Evolutionary conservation across 164 flowering plant species (phyloP), one percentile per base, ranked within the genome.

Genomic region (Chloranthus sessilifolius): DNA sequence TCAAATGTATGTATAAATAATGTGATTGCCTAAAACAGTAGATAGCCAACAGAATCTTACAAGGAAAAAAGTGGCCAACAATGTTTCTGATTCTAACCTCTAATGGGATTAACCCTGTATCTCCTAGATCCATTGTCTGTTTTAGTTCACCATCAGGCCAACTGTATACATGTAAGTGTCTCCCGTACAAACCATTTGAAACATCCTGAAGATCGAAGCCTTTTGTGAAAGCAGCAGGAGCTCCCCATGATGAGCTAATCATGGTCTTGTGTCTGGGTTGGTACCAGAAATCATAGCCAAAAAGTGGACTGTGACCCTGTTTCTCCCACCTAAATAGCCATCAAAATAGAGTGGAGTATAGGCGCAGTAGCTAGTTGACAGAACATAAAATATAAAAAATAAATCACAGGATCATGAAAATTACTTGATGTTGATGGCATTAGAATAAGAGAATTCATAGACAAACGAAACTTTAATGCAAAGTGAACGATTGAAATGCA

Each of bases 161-260:
- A 69, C 82, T 78, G 61, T 92, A 92, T 7, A 92, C 99, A 67
- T 69, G 47, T 24, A 92, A 63, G 65, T 92, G 95, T 61, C 84
- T 81, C 26, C 99, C 99, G 58, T 92, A 92, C 1, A 80, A 74
- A 53, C 98, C 99, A 63, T 88, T 91, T 7, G 95, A 33, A 30
- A 92, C 95, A 66, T 88, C 77, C 66, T 92, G 83, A 47, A 67
- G 95, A 63, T 86, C 44, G 55, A 92, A 92, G 5, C 99, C 99
- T 71, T 79, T 78, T 22, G 85, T 74, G 63, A 92, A 92, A 47
- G 99, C 95, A n/a, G 64, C 40, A 26, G 99, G 99, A 25, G 99
- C 99, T 48, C 95, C 99, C 99, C 95, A 92, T 9, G 99, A 88
- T 39, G 89, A 70, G 74, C 99, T 92, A 57, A 92, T 92, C 99